phyloP scores from a whole-genome alignment of 805 yeast species.

The Wickerhamiella parazyma region DNA sequence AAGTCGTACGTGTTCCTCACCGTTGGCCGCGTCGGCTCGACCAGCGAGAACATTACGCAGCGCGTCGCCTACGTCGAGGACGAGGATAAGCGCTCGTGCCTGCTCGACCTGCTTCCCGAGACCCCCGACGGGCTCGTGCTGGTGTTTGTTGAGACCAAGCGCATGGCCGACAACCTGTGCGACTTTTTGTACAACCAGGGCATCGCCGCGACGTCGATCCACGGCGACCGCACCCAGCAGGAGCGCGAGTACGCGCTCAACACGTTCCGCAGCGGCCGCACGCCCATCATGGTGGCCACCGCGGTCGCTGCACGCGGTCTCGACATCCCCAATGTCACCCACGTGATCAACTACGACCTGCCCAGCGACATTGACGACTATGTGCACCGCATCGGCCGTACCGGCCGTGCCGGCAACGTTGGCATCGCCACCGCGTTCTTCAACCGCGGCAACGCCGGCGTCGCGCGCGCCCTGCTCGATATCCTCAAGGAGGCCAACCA shows the following conservation, averaged over 20 bases:
- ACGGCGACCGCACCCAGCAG: constrained; percentile 95
- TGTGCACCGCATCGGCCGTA: constrained; percentile 99
- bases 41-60: constrained; percentile 97
- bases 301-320: constrained; percentile 99
- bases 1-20: constrained; percentile 90
- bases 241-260: constrained; percentile 97
- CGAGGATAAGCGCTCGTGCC: constrained; percentile 78
- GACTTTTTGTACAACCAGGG: constrained; percentile 80
- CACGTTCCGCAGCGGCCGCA: constrained; percentile 80
- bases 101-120: constrained; percentile 71
- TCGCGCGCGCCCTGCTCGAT: constrained; percentile 76
- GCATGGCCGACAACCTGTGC: constrained; percentile 93
- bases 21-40: constrained; percentile 98
- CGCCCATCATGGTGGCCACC: constrained; percentile 94
- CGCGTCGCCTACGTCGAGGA: constrained; percentile 84
- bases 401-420: constrained; percentile 99
- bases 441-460: constrained; percentile 86
- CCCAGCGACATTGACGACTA: constrained; percentile 97
- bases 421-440: constrained; percentile 98
- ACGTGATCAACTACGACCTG: constrained; percentile 92
- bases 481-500: constrained; percentile 92
- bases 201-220: constrained; percentile 96
- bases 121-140: constrained; percentile 77
- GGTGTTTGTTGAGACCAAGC: constrained; percentile 94
- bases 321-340: constrained; percentile 97